Base-by-base conservation (phyloP, 2,329 filamentous ascomycete species). In the Pseudogymnoascus sp. region DNA sequence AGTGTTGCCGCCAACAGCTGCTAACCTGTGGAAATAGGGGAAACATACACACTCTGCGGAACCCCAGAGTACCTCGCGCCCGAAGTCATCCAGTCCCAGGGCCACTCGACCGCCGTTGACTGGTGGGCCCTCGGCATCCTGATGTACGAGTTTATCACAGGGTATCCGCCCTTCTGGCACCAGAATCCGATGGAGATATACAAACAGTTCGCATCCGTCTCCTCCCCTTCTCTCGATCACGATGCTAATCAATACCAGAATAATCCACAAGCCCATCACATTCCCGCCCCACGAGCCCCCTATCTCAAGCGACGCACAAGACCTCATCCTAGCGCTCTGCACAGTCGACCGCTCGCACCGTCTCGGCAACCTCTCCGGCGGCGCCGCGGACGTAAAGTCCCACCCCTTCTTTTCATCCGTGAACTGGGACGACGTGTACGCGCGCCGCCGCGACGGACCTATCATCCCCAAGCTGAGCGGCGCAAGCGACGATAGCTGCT, bases 61-160 rank as follows among this genome's bases (percentile, higher is more conserved):
- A 93, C 89, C 1, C 89, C 89, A 50, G 89, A 93, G 71, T 93
- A 93, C 72, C 84, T 93, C 50, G 89, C 89, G 1, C 89, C 89
- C 4, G 89, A 93, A 75, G 89, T 93, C 41, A 92, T 93, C 67
- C 85, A 90, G 66, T 92, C 90, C 72, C 91, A 90, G 71, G 89
- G 88, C 11, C 85, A 88, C 70, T 86, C 83, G 2, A 86, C 83
- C 2, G 88, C 89, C 12, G 89, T 93, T 36, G 89, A 93, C 77
- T 93, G 89, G 89, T 93, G 90, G 90, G 89, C 90, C 0, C 79
- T 94, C 67, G 90, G 90, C 25, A 92, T 93, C 66, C 75, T 94
- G 61, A 86, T 93, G 63, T 93, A 91, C 73, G 90, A 94, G 71
- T 93, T 93, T 70, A 76, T 93, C 57, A 91, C 90, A 8, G 90